phyloP scores from a whole-genome alignment of 2,329 filamentous ascomycete species.

The Fusarium veterinarium region DNA sequence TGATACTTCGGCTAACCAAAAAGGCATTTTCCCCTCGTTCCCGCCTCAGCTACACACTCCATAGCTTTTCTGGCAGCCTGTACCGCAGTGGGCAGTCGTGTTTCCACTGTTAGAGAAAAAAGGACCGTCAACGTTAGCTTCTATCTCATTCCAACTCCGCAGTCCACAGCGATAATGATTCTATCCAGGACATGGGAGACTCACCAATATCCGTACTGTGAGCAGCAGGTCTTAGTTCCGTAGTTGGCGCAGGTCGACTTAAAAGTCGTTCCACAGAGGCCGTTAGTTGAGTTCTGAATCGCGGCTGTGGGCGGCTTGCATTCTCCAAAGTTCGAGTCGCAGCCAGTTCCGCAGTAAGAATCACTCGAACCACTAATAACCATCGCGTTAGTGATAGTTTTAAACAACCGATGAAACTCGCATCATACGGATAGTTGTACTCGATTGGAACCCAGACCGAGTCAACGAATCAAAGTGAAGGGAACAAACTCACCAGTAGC shows the following conservation, averaged over 20 bases:
- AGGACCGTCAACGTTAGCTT: no score
- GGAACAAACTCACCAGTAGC: constrained; percentile 51
- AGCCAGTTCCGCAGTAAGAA: constrained; percentile 53
- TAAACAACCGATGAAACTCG: no score
- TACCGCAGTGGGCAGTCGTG: constrained; percentile 45
- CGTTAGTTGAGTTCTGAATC: constrained; percentile 50
- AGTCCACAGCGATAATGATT: no score
- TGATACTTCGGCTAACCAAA: no score
- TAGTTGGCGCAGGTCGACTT: constrained; percentile 49
- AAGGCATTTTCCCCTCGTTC: no score
- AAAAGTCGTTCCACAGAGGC: constrained; percentile 49
- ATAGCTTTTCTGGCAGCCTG: constrained; percentile 49
- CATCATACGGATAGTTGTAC: no score
- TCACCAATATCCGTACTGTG: constrained; percentile 51
- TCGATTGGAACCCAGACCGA: neutral
- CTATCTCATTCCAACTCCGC: no score
- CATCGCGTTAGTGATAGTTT: no score
- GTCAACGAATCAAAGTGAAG: constrained; percentile 5
- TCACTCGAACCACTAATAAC: constrained; percentile 46
- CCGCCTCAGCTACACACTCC: constrained; percentile 45
- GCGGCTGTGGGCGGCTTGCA: constrained; percentile 42
- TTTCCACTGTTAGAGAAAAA: constrained; percentile 40
- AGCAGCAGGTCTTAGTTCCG: constrained; percentile 51
- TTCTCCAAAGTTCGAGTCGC: constrained; percentile 50
- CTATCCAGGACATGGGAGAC: constrained; percentile 4